These are phyloP conservation scores for Gomphus sp. DNA, from an alignment of 1,284 basidiomycete genomes.

Conservation along the genomic window DNA sequence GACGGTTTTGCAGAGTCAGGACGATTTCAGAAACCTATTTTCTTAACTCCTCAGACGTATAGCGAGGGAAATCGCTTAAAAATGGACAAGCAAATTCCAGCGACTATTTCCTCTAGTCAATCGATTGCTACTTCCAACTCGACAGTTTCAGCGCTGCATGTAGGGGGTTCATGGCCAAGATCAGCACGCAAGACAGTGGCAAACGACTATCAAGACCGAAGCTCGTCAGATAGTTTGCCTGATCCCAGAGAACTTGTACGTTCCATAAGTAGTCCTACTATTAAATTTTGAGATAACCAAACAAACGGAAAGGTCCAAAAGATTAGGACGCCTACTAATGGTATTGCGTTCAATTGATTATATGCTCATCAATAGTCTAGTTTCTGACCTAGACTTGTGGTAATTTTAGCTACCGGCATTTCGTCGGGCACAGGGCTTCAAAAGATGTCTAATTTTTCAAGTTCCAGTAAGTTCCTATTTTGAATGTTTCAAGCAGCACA, in stretches of 20 bases:
- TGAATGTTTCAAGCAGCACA: not conserved
- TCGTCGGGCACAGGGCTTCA: not conserved
- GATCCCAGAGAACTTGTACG: not conserved
- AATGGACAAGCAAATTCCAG: not conserved
- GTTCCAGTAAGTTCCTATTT: not conserved
- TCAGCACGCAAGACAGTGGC: not conserved
- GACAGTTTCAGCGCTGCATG: not conserved
- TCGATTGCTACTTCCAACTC: not conserved
- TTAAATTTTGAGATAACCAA: not conserved
- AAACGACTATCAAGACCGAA: not conserved
- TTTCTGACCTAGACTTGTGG: not conserved
- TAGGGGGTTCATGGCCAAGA: not conserved
- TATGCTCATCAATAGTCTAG: not conserved
- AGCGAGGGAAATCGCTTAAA: not conserved
- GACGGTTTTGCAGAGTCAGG: not conserved
- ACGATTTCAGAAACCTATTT: not conserved
- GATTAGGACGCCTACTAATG: not conserved
- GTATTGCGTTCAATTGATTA: not conserved
- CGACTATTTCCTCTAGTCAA: not conserved
- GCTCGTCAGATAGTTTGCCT: constrained; percentile 1
- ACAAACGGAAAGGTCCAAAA: not conserved
- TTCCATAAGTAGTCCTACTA: not conserved
- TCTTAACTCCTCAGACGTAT: not conserved
- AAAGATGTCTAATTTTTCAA: not conserved
- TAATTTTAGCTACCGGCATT: not conserved